Base-by-base conservation (phyloP, 108 stramenopile species). In the Cyclotella cryptica region DNA sequence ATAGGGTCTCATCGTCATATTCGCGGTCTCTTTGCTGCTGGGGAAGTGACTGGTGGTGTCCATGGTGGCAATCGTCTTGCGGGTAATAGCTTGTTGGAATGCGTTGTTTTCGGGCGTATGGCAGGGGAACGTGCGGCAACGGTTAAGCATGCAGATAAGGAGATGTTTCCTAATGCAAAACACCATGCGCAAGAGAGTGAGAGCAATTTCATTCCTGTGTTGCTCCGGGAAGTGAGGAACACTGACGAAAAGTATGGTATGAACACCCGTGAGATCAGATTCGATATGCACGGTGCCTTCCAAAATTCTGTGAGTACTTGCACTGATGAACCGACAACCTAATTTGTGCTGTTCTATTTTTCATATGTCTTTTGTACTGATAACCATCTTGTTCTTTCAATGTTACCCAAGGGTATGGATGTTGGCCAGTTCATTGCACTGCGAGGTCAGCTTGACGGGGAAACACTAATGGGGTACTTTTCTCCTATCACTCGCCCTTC, bases 81-180 rank as follows among this genome's bases (percentile, higher is more conserved):
- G 5, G 96, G 96, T 12, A 96, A 95, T 66, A 84, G 80, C 17
- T 77, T 96, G 30, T 76, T 95, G 26, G 96, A 96, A 60, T 96
- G 96, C 63, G 88, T 86, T 14, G 96, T 96, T 15, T 93, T 92
- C 66, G 96, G 96, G 11, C 83, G 91, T 9, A 84, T 89, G 13
- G 90, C 51, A 17, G 91, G 91, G 0, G 80, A 81, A 61, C 55
- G 80, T 63, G 80, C 80, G 30, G 80, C 80, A 22, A 81, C 80
- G 5, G 52, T 76, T 3, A 81, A 76, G 35, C 80, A 81, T 6
- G 5, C 35, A 15, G 60, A 61, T 0, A 60, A 62, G 5, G 51
- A 43, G 14, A 69, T 81, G 66, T 81, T 81, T 35, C 54, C 55
- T 1, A 0, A 74, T 30, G 60, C 47, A 11, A 69, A 75, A 17